Evolutionary conservation across 345 rosid species (phyloP).

Genomic region (Crucihimalaya himalaica): DNA sequence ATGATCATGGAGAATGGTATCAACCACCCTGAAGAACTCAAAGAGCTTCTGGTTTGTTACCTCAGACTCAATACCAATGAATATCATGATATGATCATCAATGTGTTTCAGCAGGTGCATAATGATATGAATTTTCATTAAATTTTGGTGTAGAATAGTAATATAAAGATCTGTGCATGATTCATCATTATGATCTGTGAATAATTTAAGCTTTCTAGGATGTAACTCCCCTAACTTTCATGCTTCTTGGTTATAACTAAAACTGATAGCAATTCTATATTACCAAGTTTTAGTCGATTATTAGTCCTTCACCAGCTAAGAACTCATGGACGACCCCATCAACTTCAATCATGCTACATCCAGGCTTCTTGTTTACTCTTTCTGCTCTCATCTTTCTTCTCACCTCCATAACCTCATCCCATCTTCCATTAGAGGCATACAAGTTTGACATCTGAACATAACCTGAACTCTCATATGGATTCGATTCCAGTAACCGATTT

Average conservation of each 20-base stretch:
- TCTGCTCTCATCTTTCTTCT: slow-evolving; percentile 45
- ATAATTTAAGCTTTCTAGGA: background rate
- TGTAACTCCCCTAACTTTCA: slow-evolving; percentile 16
- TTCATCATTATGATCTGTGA: slow-evolving; percentile 17
- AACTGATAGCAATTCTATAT: background rate
- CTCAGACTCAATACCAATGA: slow-evolving; percentile 68
- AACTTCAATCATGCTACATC: slow-evolving; percentile 52
- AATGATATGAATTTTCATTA: slow-evolving; percentile 47
- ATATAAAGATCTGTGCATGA: slow-evolving; percentile 5
- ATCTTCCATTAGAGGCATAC: slow-evolving; percentile 46
- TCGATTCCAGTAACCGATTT: slow-evolving; percentile 37
- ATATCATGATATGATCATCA: slow-evolving; percentile 85
- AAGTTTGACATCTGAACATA: slow-evolving; percentile 50
- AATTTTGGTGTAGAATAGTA: slow-evolving; percentile 35
- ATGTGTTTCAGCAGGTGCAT: slow-evolving; percentile 81
- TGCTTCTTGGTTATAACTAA: slow-evolving; percentile 13
- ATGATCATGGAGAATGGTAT: slow-evolving; percentile 77
- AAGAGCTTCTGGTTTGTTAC: slow-evolving; percentile 85
- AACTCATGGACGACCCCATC: slow-evolving; percentile 50
- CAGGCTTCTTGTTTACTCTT: slow-evolving; percentile 46
- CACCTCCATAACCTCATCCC: slow-evolving; percentile 44
- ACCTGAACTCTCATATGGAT: slow-evolving; percentile 41
- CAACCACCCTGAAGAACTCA: slow-evolving; percentile 62
- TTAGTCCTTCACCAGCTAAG: slow-evolving; percentile 53
- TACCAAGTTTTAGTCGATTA: slow-evolving; percentile 35